Percentiles rank a stretch among this genome's conserved stretches.
These are phyloP conservation scores for Chytriomyces confervae DNA, from an alignment of 192 early-diverging fungal species.

Conservation along the genomic window DNA sequence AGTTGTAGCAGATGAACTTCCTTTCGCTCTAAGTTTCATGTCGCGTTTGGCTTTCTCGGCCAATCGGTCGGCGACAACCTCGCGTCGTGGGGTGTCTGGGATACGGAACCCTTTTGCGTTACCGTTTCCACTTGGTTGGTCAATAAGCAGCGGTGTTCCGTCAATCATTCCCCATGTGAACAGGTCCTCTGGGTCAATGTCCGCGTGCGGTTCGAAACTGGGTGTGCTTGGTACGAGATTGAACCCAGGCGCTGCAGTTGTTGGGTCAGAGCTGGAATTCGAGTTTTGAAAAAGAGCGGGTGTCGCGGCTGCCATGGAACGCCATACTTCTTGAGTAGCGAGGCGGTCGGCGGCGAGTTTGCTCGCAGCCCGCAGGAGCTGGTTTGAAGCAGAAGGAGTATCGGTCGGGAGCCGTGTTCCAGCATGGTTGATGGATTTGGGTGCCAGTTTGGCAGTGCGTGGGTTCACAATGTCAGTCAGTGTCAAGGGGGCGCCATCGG, in stretches of 20 bases:
- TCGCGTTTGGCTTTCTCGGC: slow-evolving; percentile 58
- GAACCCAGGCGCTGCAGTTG: slow-evolving; percentile 50
- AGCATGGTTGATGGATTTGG: slow-evolving; percentile 67
- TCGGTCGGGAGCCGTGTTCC: slow-evolving; percentile 62
- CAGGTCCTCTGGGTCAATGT: slow-evolving; percentile 69
- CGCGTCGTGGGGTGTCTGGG: slow-evolving; percentile 67
- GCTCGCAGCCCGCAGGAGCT: slow-evolving; percentile 18
- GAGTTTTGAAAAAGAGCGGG: slow-evolving; percentile 53
- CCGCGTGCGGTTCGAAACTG: slow-evolving; percentile 59
- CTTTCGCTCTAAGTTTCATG: slow-evolving; percentile 17
- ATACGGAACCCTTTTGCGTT: slow-evolving; percentile 54
- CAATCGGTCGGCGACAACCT: slow-evolving; percentile 65
- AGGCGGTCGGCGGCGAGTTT: slow-evolving; percentile 38
- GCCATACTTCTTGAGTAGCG: slow-evolving; percentile 51
- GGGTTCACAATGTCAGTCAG: slow-evolving; percentile 46
- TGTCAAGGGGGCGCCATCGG: slow-evolving; percentile 56
- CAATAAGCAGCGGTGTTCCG: slow-evolving; percentile 75
- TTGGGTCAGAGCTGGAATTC: slow-evolving; percentile 24
- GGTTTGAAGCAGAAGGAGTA: slow-evolving; percentile 40
- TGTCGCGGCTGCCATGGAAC: slow-evolving; percentile 55
- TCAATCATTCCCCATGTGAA: slow-evolving; percentile 91
- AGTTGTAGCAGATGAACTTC: neutral
- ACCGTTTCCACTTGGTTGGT: slow-evolving; percentile 42
- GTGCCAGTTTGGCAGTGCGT: slow-evolving; percentile 45
- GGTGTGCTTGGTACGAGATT: slow-evolving; percentile 75